Conservation (phyloP, 1,284 basidiomycete genomes). For the Agaricales sp. region DNA sequence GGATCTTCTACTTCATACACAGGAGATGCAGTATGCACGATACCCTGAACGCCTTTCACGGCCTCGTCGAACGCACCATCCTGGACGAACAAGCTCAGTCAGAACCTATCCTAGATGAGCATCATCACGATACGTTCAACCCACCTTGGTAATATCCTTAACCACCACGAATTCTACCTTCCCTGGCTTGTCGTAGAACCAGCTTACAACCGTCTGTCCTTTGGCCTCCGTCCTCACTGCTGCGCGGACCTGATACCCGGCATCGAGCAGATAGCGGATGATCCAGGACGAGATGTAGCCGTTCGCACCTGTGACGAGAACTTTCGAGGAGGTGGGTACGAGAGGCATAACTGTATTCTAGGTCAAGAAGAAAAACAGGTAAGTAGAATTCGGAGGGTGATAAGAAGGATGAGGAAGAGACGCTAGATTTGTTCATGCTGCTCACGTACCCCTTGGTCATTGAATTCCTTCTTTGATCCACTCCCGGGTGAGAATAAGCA, state of each 20-base stretch:
- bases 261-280: not conserved
- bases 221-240: conserved; percentile 45
- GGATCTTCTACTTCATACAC: conserved; percentile 18
- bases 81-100: conserved; percentile 8
- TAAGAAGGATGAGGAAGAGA: too few relatives aligned
- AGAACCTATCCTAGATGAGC: not conserved
- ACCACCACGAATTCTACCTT: conserved; percentile 39
- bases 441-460: too few relatives aligned
- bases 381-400: too few relatives aligned
- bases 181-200: conserved; percentile 36
- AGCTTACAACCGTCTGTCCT: conserved; percentile 34
- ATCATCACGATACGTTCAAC: conserved; percentile 8
- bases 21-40: conserved; percentile 37
- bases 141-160: conserved; percentile 46
- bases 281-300: conserved; percentile 28
- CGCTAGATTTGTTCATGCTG: too few relatives aligned
- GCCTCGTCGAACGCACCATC: conserved; percentile 29
- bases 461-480: too few relatives aligned
- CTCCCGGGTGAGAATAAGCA: too few relatives aligned
- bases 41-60: conserved; percentile 30
- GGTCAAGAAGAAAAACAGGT: too few relatives aligned
- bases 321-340: conserved; percentile 11
- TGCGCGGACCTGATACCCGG: not conserved
- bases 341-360: too few relatives aligned
- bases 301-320: conserved; percentile 30